Conservation (phyloP, 2,329 filamentous ascomycete species). For the Xylariaceae sp. region DNA sequence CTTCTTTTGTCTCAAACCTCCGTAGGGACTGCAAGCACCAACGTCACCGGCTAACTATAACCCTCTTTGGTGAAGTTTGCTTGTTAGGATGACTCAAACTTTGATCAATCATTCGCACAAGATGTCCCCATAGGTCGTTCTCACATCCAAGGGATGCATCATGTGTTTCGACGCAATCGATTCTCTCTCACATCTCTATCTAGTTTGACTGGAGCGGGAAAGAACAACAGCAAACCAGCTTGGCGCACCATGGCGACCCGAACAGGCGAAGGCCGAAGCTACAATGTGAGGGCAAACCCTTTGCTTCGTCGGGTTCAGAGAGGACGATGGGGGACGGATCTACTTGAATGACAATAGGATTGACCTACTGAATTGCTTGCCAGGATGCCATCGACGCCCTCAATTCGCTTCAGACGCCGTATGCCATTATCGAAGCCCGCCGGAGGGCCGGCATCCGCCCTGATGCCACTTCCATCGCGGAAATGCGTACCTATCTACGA, state of each 20-base stretch:
- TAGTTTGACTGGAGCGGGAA: conserved; percentile 9
- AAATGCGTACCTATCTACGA: conserved; percentile 73
- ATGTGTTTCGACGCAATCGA: conserved; percentile 25
- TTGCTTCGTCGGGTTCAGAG: not conserved
- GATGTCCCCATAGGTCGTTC: conserved; percentile 7
- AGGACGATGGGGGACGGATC: not conserved
- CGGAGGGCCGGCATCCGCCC: conserved; percentile 66
- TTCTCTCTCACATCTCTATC: conserved; percentile 8
- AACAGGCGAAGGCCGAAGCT: conserved; percentile 20
- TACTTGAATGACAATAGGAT: not conserved
- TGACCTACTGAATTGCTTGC: conserved; percentile 3
- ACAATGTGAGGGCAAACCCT: conserved; percentile 21
- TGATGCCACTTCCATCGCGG: conserved; percentile 63
- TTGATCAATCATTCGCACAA: not conserved
- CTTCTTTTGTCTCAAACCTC: too few relatives aligned
- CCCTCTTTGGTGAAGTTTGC: not conserved
- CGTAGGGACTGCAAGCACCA: not conserved
- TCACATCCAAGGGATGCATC: conserved; percentile 24
- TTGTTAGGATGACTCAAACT: not conserved
- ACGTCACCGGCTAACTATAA: not conserved
- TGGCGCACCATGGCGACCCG: conserved; percentile 27
- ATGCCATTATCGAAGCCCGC: conserved; percentile 71
- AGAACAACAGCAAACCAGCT: conserved; percentile 2
- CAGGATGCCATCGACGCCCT: conserved; percentile 81
- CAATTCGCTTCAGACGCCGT: conserved; percentile 88